A percentile compares a stretch with the other conserved stretches of the same genome.
These are phyloP conservation scores for Aspergillus thermomutatus DNA, from an alignment of 2,329 filamentous ascomycete species.

Conservation along the genomic window DNA sequence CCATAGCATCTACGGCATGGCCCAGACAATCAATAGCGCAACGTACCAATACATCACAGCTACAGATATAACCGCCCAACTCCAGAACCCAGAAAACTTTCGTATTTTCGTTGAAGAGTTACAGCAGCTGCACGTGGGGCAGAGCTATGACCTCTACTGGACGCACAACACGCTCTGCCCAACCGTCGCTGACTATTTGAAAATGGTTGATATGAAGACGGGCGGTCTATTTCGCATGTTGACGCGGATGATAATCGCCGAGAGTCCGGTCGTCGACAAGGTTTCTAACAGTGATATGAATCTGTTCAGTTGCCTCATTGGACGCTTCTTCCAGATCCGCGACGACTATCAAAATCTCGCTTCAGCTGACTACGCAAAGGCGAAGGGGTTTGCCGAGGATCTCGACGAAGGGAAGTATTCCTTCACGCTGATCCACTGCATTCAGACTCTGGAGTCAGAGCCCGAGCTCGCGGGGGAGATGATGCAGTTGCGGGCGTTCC, in stretches of 20 bases:
- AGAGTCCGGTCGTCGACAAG: conserved; percentile 9
- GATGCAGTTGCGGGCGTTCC: neutral
- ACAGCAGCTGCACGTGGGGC: conserved; percentile 36
- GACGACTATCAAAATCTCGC: conserved; percentile 81
- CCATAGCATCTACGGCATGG: conserved; percentile 42
- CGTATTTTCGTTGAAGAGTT: conserved; percentile 37
- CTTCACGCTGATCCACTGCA: conserved; percentile 75
- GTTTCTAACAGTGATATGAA: conserved; percentile 17
- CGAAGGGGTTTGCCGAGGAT: conserved; percentile 72
- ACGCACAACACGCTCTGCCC: conserved; percentile 32
- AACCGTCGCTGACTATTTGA: conserved; percentile 38
- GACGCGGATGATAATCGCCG: conserved; percentile 33
- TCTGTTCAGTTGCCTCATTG: conserved; percentile 60
- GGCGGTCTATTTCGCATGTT: conserved; percentile 38
- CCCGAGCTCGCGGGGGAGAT: neutral
- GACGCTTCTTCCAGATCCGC: conserved; percentile 34
- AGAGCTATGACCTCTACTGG: conserved; percentile 42
- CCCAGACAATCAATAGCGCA: conserved; percentile 46
- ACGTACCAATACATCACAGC: conserved; percentile 42
- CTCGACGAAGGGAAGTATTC: conserved; percentile 74
- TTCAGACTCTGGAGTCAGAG: neutral
- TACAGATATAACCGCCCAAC: conserved; percentile 20
- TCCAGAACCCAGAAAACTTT: conserved; percentile 29
- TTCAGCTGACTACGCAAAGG: conserved; percentile 62
- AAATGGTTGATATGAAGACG: conserved; percentile 40